These are phyloP conservation scores for Phylloporus rhodoxanthus DNA, from an alignment of 768 basidiomycete genomes.

Conservation along the genomic window DNA sequence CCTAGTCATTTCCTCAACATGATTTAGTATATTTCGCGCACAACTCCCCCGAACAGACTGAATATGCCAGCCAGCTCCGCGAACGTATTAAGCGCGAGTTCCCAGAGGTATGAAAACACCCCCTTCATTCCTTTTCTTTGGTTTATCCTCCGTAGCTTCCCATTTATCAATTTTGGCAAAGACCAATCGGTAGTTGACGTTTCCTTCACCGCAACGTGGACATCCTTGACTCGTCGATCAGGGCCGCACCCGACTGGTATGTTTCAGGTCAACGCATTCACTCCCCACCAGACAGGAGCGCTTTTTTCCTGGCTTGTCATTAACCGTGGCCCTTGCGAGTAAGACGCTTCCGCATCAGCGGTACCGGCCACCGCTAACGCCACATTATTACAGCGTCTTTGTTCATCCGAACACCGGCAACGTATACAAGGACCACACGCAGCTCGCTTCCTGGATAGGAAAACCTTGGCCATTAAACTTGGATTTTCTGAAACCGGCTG, in stretches of 20 bases:
- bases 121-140: background rate
- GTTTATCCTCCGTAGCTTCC: conserved; percentile 39
- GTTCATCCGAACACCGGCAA: conserved; percentile 68
- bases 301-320: conserved; percentile 65
- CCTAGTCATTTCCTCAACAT: background rate
- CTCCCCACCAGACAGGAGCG: conserved; percentile 62
- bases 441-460: conserved; percentile 64
- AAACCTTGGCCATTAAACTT: conserved; percentile 49
- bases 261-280: conserved; percentile 68
- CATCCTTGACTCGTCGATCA: conserved; percentile 3
- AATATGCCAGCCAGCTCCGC: conserved; percentile 51
- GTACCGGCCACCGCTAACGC: background rate
- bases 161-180: conserved; percentile 58
- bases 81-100: conserved; percentile 58
- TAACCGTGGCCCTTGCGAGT: conserved; percentile 69
- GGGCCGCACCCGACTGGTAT: conserved; percentile 69
- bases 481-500: conserved; percentile 32
- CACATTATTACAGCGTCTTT: conserved; percentile 44
- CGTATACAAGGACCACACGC: conserved; percentile 52
- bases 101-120: conserved; percentile 53
- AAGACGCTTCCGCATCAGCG: conserved; percentile 19
- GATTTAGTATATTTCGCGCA: conserved; percentile 58
- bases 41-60: conserved; percentile 37
- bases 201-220: background rate
- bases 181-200: conserved; percentile 46